Conservation (phyloP, 139 green algal genomes). For the Closterium sp. region DNA sequence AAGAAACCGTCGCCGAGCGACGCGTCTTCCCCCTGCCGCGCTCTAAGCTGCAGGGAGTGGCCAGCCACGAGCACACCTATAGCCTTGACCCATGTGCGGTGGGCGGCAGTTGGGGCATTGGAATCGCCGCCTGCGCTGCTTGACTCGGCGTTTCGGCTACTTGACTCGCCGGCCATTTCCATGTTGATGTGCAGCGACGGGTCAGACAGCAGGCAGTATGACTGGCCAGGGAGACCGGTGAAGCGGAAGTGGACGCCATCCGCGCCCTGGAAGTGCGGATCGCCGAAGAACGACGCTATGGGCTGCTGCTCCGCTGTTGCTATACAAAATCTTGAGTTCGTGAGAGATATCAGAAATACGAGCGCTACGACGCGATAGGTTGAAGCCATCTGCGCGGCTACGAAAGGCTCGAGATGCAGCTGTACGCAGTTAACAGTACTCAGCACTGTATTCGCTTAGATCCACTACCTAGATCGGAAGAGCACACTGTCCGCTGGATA, state of each 20-base stretch:
- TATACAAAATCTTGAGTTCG: neutral
- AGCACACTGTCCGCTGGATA: too few species aligned
- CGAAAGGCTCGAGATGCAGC: neutral
- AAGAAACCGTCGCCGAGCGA: slow-evolving; percentile 13
- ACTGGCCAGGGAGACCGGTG: neutral
- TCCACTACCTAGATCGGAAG: too few species aligned
- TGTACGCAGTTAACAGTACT: neutral
- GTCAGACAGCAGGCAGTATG: slow-evolving; percentile 40
- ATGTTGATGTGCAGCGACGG: slow-evolving; percentile 37
- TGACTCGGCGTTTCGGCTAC: neutral
- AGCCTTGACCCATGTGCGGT: slow-evolving; percentile 5
- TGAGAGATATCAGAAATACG: neutral
- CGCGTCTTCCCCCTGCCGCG: neutral
- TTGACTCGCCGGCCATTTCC: neutral
- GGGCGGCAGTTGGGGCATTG: neutral
- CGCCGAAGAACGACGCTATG: slow-evolving; percentile 2
- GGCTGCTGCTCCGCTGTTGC: neutral
- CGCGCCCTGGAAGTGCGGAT: slow-evolving; percentile 27
- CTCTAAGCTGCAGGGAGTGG: neutral
- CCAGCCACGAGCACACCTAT: slow-evolving; percentile 1
- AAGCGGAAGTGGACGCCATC: slow-evolving; percentile 30
- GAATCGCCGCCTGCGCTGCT: neutral
- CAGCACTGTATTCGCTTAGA: too few species aligned
- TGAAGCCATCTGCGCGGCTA: neutral
- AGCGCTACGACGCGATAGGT: neutral